A percentile compares a stretch with the other conserved stretches of the same genome.
These are phyloP conservation scores for Bolboschoenus planiculmis DNA, from an alignment of 176 grass and related monocot species.

Conservation along the genomic window DNA sequence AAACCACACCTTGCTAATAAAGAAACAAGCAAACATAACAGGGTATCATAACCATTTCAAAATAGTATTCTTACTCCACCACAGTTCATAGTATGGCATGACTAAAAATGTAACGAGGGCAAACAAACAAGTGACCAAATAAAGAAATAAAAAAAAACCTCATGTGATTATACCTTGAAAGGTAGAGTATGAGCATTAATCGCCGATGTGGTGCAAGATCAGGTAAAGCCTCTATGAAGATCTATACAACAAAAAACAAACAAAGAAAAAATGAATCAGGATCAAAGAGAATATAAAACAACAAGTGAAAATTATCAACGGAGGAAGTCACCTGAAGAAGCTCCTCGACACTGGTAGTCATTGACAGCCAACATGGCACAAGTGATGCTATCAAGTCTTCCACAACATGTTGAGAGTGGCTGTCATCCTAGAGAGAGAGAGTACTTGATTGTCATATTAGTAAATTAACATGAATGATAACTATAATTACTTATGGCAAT, in stretches of 20 bases:
- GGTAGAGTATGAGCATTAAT: slow-evolving; percentile 62
- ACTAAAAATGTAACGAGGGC: not conserved
- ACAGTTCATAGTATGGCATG: not conserved
- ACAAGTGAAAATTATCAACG: not conserved
- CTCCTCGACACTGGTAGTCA: slow-evolving; percentile 61
- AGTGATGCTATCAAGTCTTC: slow-evolving; percentile 74
- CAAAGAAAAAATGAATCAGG: not conserved
- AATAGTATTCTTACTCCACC: not conserved
- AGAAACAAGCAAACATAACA: not conserved
- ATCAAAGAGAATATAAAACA: slow-evolving; percentile 24
- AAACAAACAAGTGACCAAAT: not conserved
- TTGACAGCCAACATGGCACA: slow-evolving; percentile 84
- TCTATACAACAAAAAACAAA: slow-evolving; percentile 29
- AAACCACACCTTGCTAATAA: not conserved
- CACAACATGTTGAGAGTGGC: slow-evolving; percentile 62
- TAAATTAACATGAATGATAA: not conserved
- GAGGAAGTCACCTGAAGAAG: slow-evolving; percentile 59
- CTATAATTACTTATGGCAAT: not conserved
- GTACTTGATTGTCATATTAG: slow-evolving; percentile 9
- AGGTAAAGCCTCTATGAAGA: slow-evolving; percentile 85
- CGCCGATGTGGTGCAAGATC: slow-evolving; percentile 58
- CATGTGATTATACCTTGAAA: slow-evolving; percentile 50
- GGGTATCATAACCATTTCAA: not conserved
- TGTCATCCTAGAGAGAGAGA: slow-evolving; percentile 56
- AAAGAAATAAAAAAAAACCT: not conserved